A percentile compares a stretch with the other conserved stretches of the same genome.
These are phyloP conservation scores for Curvularia sp. DNA, from an alignment of 2,329 filamentous ascomycete species.

Conservation along the genomic window DNA sequence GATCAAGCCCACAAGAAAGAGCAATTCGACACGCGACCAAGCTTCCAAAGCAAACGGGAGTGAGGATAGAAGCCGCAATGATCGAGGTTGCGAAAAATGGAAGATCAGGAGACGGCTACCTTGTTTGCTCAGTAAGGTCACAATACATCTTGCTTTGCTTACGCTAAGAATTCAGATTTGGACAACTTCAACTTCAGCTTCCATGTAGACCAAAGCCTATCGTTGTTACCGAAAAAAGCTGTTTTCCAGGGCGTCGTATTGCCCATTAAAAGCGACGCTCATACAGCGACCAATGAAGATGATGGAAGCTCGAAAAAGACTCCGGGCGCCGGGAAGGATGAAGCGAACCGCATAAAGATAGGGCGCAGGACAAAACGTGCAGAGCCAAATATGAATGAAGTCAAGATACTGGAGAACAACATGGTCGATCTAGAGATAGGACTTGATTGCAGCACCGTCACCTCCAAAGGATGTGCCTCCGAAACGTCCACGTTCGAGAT, in stretches of 20 bases:
- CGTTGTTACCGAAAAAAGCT: not conserved
- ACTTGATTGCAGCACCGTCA: not conserved
- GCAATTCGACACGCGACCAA: not conserved
- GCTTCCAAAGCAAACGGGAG: not conserved
- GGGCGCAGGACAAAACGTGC: not conserved
- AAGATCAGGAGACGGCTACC: slow-evolving; percentile 3
- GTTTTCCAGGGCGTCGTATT: not conserved
- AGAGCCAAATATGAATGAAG: not conserved
- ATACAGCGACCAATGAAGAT: not conserved
- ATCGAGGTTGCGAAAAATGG: not conserved
- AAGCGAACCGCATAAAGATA: not conserved
- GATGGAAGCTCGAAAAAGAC: not conserved
- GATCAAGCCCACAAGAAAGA: not conserved
- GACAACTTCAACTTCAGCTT: slow-evolving; percentile 8
- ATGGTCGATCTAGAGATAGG: slow-evolving; percentile 3
- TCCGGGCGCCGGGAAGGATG: not conserved
- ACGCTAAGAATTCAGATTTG: slow-evolving; percentile 6
- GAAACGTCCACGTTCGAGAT: not conserved
- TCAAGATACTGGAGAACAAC: not conserved
- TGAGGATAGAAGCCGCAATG: not conserved
- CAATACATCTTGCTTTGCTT: not conserved
- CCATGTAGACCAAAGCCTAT: not conserved
- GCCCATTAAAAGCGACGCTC: not conserved
- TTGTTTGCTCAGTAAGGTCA: slow-evolving; percentile 7
- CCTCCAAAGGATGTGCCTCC: not conserved